A percentile compares a stretch with the other conserved stretches of the same genome.
Evolutionary conservation across 2,329 filamentous ascomycete species (phyloP).

Genomic region (Diaporthe ampelina): DNA sequence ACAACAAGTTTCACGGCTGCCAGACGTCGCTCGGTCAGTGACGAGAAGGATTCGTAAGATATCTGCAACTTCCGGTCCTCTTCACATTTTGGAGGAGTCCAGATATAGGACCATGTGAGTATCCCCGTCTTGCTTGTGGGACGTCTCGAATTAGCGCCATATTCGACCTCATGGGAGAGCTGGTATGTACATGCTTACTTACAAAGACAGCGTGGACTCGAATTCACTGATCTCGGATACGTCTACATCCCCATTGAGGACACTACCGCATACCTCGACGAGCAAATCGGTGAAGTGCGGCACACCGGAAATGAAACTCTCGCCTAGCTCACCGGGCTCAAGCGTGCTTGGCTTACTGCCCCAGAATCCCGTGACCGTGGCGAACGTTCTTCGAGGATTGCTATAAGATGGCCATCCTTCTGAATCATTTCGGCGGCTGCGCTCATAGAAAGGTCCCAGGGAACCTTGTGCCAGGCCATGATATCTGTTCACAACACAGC

Average conservation of each 20-base stretch:
- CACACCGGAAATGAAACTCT: constrained; percentile 39
- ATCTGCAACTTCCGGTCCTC: constrained; percentile 7
- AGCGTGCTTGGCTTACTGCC: constrained; percentile 36
- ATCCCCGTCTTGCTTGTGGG: constrained; percentile 36
- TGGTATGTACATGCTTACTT: constrained; percentile 6
- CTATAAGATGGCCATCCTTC: constrained; percentile 39
- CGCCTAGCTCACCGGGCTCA: constrained; percentile 36
- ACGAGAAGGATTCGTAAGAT: constrained; percentile 37
- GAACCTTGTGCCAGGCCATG: constrained; percentile 40
- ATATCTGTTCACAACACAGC: constrained; percentile 30
- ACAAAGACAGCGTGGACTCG: constrained; percentile 39
- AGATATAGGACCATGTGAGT: constrained; percentile 40
- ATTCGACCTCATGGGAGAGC: not conserved
- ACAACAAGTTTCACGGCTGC: constrained; percentile 37
- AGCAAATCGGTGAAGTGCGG: constrained; percentile 40
- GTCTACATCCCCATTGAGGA: constrained; percentile 31
- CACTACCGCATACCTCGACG: constrained; percentile 32
- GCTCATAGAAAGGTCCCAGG: constrained; percentile 39
- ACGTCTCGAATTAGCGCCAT: constrained; percentile 16
- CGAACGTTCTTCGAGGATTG: constrained; percentile 38
- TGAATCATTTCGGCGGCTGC: constrained; percentile 37
- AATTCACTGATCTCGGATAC: constrained; percentile 36
- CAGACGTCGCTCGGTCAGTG: constrained; percentile 28
- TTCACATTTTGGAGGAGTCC: constrained; percentile 33
- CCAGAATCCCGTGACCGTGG: constrained; percentile 41